Base-by-base conservation (phyloP, 2,329 filamentous ascomycete species). In the Arthrinium puccinioides region DNA sequence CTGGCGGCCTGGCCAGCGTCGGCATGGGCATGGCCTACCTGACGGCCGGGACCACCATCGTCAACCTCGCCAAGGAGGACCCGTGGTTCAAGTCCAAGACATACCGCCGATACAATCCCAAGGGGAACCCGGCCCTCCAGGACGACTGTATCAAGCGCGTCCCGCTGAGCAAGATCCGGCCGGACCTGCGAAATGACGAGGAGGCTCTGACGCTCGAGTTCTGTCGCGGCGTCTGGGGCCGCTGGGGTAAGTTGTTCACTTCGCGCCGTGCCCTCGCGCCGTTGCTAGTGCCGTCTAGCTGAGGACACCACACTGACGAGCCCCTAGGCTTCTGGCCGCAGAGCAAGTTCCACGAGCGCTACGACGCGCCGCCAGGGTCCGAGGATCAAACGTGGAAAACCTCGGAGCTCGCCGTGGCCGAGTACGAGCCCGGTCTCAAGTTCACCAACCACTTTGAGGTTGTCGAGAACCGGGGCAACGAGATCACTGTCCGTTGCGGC, bases 201-300 rank as follows among this genome's bases (percentile, higher is more conserved):
- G 61, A 63, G 20, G 67, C 66, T 2, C 63, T 85, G 33, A 72
- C 74, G 2, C 67, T 82, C 47, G 76, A 75, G 45, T 84, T 84
- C 53, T 83, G 78, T 53, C 75, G 76, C 10, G 79, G 79, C 30
- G 61, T 84, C 33, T 87, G 76, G 81, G 71, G 73, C 44, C 79
- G 77, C 39, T 68, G 69, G 54, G 80, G 81, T 84, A 57, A 43
- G 70, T 61, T 40, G 28, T 16, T 38, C 21, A 36, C 39, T 30
- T 32, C 21, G 21, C 16, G 18, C 10, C 32, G 20, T 37, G 32
- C 3, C 6, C 6, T 18, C 24, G 8, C 21, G 4, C 36, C 26
- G 34, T n/a, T 30, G 24, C 32, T 19, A 19, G 31, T 9, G 20
- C n/a, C n/a, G n/a, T n/a, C n/a, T n/a, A n/a, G n/a, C n/a, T n/a